Conservation (phyloP, 2,329 filamentous ascomycete species). For the Talaromyces piceae region DNA sequence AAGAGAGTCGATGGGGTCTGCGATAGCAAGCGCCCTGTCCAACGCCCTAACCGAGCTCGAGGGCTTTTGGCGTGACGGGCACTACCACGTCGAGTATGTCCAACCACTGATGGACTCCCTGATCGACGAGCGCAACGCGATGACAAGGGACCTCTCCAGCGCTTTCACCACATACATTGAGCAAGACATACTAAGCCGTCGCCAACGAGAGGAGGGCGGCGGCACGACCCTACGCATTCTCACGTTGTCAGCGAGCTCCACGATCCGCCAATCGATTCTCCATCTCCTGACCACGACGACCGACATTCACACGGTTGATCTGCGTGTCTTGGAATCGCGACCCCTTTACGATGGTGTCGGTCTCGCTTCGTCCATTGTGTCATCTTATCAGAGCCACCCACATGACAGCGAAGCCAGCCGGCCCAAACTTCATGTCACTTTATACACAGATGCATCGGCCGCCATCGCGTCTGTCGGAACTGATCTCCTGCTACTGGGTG, state of each 20-base stretch:
- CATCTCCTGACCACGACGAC: conserved; percentile 26
- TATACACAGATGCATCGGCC: conserved; percentile 55
- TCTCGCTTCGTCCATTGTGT: conserved; percentile 34
- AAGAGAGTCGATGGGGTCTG: conserved; percentile 58
- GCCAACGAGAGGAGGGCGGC: neutral
- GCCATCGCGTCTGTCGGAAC: conserved; percentile 46
- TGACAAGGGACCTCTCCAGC: conserved; percentile 17
- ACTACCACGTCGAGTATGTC: conserved; percentile 10
- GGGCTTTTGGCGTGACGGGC: conserved; percentile 17
- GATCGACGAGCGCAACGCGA: conserved; percentile 17
- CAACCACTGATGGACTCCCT: conserved; percentile 19
- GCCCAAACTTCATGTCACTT: conserved; percentile 34
- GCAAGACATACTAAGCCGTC: conserved; percentile 10
- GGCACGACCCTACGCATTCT: conserved; percentile 42
- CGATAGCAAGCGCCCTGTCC: conserved; percentile 41
- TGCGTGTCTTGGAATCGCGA: conserved; percentile 59
- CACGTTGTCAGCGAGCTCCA: conserved; percentile 58
- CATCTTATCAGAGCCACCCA: conserved; percentile 12
- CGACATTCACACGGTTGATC: conserved; percentile 37
- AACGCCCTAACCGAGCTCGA: conserved; percentile 19
- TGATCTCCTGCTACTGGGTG: conserved; percentile 56
- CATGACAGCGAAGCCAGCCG: conserved; percentile 2
- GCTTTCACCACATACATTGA: conserved; percentile 22
- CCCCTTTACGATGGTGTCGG: conserved; percentile 57
- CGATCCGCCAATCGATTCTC: conserved; percentile 46